phyloP scores from a whole-genome alignment of 108 stramenopile genomes.

The Skeletonema grethae region DNA sequence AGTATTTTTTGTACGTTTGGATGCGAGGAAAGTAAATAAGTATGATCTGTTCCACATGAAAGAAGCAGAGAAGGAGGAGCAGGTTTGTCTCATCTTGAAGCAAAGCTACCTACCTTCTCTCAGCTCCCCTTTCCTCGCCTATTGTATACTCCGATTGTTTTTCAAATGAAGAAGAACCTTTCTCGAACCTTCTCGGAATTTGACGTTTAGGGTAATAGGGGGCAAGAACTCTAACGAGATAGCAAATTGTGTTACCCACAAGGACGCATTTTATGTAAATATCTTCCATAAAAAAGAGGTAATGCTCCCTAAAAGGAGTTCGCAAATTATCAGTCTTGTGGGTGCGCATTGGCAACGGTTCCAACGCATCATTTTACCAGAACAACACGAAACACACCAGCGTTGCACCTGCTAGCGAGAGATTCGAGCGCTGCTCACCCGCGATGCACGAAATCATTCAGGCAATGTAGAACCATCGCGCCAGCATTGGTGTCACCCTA shows the following conservation, averaged over 20 bases:
- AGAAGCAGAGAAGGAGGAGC: too few relatives aligned
- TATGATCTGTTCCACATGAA: too few relatives aligned
- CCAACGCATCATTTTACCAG: not conserved
- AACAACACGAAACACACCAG: not conserved
- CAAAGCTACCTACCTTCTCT: not conserved
- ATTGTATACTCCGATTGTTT: not conserved
- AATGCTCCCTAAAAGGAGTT: not conserved
- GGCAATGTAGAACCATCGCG: not conserved
- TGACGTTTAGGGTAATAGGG: not conserved
- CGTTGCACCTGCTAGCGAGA: not conserved
- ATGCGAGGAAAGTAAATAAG: too few relatives aligned
- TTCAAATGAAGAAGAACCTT: too few relatives aligned
- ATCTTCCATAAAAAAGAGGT: not conserved
- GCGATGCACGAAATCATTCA: not conserved
- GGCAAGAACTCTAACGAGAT: not conserved
- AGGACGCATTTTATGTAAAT: not conserved
- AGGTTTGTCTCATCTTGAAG: too few relatives aligned
- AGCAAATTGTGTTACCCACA: not conserved
- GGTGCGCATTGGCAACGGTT: not conserved
- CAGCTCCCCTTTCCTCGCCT: not conserved
- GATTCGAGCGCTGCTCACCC: not conserved
- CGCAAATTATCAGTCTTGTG: not conserved
- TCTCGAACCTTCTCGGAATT: too few relatives aligned
- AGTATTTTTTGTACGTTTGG: too few relatives aligned
- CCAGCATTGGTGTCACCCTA: conserved; percentile 4